Base-by-base conservation (phyloP, 2,329 filamentous ascomycete species). In the Fusarium haematococcum region DNA sequence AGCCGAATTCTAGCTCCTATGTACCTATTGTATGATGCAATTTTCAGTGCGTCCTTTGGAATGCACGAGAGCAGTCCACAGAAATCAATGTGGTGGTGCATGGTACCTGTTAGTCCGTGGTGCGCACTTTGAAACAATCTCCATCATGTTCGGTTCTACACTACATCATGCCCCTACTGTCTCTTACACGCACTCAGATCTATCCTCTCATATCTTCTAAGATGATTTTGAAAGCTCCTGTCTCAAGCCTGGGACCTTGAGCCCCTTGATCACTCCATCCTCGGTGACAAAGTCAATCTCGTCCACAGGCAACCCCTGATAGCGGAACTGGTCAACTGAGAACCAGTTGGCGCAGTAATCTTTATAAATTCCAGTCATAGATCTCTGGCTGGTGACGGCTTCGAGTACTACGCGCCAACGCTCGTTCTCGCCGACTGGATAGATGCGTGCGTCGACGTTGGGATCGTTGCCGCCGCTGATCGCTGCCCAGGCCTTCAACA, bases 121-220 rank as follows among this genome's bases (percentile, higher is more conserved):
- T 32, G 18, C 18, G 48, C 14, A 50, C 25, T 32, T 52, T 32
- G 48, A 52, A 52, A 52, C 13, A 52, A 8, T 13, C 48, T 32
- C 10, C 3, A 5, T 52, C 10, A 52, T 3, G 6, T 14, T n/a
- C 6, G 1, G 11, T 18, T 52, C 18, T 20, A 13, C 18, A 14
- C 6, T 13, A 6, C 16, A 52, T n/a, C 13, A 2, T 6, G 18
- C 16, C 5, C 6, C 3, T 20, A 14, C 5, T 5, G 14, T 20
- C 25, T 8, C 13, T 18, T 50, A 9, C 14, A 1, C 4, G 4
- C 1, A 11, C 3, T 11, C 0, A 11, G 7, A n/a, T 10, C 3
- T 3, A 50, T 11, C 16, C n/a, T 27, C 4, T 6, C 0, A 11
- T 50, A 1, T 5, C 14, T 4, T 50, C 2, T 18, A 1, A 30